Evolutionary conservation across 1,139 yeast genomes (phyloP).

Genomic region (Chernovozyma aurita): DNA sequence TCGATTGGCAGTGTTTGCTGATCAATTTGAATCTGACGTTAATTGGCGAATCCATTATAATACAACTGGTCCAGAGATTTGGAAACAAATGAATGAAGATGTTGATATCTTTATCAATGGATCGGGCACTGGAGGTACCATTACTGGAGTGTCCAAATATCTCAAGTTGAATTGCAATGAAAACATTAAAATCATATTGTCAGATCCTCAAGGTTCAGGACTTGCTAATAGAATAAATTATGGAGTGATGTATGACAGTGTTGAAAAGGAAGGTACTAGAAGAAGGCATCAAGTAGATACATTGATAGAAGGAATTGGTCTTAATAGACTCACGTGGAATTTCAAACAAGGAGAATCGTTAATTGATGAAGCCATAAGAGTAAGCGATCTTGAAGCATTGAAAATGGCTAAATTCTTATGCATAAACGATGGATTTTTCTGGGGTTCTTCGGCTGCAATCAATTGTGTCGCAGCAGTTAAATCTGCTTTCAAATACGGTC

Average conservation of each 20-base stretch:
- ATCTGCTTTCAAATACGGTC: conserved; percentile 51
- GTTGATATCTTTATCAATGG: conserved; percentile 82
- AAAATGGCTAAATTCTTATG: conserved; percentile 84
- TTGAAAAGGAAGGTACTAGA: conserved; percentile 89
- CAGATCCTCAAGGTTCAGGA: conserved; percentile 97
- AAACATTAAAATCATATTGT: conserved; percentile 49
- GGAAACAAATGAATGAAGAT: conserved; percentile 56
- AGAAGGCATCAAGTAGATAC: conserved; percentile 97
- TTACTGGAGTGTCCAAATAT: conserved; percentile 78
- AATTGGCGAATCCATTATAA: conserved; percentile 83
- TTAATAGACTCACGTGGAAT: conserved; percentile 81
- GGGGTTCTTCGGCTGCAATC: conserved; percentile 90
- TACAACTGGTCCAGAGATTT: conserved; percentile 90
- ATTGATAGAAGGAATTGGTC: conserved; percentile 87
- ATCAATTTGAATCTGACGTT: conserved; percentile 89
- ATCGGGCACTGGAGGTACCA: conserved; percentile 73
- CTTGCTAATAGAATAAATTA: conserved; percentile 75
- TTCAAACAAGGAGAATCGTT: conserved; percentile 64
- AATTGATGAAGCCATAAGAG: conserved; percentile 78
- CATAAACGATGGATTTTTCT: conserved; percentile 79
- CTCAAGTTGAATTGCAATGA: conserved; percentile 48
- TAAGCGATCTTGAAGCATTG: conserved; percentile 73
- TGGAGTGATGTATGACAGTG: conserved; percentile 90
- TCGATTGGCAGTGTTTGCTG: conserved; percentile 74
- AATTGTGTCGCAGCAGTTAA: conserved; percentile 87